Conservation (phyloP, 305 asterid genomes). For the Euphrasia arctica region DNA sequence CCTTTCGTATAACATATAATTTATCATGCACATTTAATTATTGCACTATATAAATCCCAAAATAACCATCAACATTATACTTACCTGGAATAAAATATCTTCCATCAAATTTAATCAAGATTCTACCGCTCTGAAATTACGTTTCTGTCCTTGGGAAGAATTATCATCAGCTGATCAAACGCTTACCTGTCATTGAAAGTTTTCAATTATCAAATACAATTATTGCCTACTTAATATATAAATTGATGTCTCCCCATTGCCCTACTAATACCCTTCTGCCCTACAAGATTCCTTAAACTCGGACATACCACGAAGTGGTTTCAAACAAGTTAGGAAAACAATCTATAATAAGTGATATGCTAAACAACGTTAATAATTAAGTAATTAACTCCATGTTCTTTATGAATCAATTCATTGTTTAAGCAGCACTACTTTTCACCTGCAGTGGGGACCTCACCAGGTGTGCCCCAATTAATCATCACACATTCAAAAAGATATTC, state of each 20-base stretch:
- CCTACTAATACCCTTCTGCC: conserved; percentile 33
- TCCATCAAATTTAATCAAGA: not conserved
- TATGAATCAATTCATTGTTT: conserved; percentile 9
- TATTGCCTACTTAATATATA: not conserved
- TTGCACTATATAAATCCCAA: not conserved
- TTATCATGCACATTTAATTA: not conserved
- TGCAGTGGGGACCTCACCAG: conserved; percentile 27
- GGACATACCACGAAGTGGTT: conserved; percentile 23
- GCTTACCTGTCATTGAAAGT: not conserved
- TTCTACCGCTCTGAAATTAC: not conserved
- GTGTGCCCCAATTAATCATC: conserved; percentile 18
- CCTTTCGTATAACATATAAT: conserved; percentile 7
- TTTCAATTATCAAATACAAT: not conserved
- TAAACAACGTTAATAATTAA: not conserved
- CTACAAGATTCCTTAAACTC: conserved; percentile 30
- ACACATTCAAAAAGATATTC: conserved; percentile 28
- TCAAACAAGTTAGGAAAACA: not conserved
- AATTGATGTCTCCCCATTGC: conserved; percentile 31
- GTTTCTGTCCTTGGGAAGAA: not conserved
- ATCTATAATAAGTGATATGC: not conserved
- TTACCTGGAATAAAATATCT: not conserved
- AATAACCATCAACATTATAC: conserved; percentile 1
- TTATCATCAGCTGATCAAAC: not conserved
- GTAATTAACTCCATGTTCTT: conserved; percentile 3
- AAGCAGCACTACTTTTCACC: conserved; percentile 3